These are phyloP conservation scores for Ascobolus immersus DNA, from an alignment of 495 filamentous ascomycete genomes.

Conservation along the genomic window DNA sequence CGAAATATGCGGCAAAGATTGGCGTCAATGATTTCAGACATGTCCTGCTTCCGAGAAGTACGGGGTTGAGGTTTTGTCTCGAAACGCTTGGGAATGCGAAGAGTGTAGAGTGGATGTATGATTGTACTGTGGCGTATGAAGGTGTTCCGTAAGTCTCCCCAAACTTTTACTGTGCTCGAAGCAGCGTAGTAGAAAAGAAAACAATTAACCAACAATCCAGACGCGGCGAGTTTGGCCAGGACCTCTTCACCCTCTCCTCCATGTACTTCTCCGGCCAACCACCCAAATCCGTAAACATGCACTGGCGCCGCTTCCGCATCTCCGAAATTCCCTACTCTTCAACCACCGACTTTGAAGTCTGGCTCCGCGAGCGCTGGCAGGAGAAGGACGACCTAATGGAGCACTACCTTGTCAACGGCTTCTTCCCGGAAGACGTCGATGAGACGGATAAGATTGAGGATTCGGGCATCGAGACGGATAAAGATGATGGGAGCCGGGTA, in stretches of 20 bases:
- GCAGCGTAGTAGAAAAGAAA: too few species aligned
- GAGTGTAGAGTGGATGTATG: constrained; percentile 58
- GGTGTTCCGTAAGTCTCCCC: constrained; percentile 37
- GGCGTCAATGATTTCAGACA: constrained; percentile 42
- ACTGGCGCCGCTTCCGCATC: constrained; percentile 50
- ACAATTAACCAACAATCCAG: constrained; percentile 17
- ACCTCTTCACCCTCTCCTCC: constrained; percentile 44
- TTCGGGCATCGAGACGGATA: background rate
- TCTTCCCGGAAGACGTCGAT: constrained; percentile 34
- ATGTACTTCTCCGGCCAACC: constrained; percentile 54
- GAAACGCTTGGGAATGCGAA: constrained; percentile 40
- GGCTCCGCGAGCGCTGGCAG: constrained; percentile 49
- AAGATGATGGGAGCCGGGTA: background rate
- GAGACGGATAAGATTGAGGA: constrained; percentile 5
- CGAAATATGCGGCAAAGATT: constrained; percentile 41
- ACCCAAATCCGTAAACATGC: constrained; percentile 63
- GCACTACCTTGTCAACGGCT: constrained; percentile 37
- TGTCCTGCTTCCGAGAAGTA: constrained; percentile 44
- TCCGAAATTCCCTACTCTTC: constrained; percentile 40
- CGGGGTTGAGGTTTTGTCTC: constrained; percentile 50
- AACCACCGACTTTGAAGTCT: constrained; percentile 37
- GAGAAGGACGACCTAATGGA: constrained; percentile 62
- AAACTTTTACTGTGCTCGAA: background rate
- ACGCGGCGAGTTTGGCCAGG: constrained; percentile 44
- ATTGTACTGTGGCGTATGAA: constrained; percentile 68